Base-by-base conservation (phyloP, 2,329 filamentous ascomycete species). In the Calonectria montana region DNA sequence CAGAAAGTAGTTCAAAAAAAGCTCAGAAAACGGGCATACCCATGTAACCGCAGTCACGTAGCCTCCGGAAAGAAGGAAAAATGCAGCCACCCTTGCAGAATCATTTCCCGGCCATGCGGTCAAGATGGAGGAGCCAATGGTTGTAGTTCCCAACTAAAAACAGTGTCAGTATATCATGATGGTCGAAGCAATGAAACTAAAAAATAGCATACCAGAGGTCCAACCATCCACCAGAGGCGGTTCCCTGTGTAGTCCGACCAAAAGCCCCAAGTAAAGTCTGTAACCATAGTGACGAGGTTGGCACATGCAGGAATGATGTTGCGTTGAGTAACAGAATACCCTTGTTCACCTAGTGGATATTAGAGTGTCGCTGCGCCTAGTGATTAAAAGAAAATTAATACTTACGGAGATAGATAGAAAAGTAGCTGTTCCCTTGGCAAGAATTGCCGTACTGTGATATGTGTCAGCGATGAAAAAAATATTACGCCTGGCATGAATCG, bases 171-270 rank as follows among this genome's bases (percentile, higher is more conserved):
- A 39, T 35, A 16, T 4, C 15, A 31, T 9, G 3, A 35, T 35
- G 10, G 5, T 23, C 13, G 3, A 23, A 47, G 21, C 8, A 12
- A 12, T 12, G 12, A 4, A 18, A n/a, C 12, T 10, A 6, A 16
- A 12, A 2, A 18, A 13, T 5, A 3, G 18, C 53, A 27, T 59
- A 59, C 53, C 53, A 59, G 35, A 59, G 53, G 53, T 9, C 53
- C 53, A 25, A 59, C 53, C 53, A 59, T 59, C 53, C 53, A 59
- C 53, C 53, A 59, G 7, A 59, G 53, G 5, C 53, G 53, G n/a
- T 59, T 59, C 18, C 53, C 53, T 13, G 53, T 59, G 21, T 59
- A 59, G 31, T 59, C 53, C 15, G 53, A 59, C 53, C 53, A 59
- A 39, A 59, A 59, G 13, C 53, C 53, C 53, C 53, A 59, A 2